These are phyloP conservation scores for Trichoderma koningiopsis DNA, from an alignment of 2,329 filamentous ascomycete genomes.

Conservation along the genomic window DNA sequence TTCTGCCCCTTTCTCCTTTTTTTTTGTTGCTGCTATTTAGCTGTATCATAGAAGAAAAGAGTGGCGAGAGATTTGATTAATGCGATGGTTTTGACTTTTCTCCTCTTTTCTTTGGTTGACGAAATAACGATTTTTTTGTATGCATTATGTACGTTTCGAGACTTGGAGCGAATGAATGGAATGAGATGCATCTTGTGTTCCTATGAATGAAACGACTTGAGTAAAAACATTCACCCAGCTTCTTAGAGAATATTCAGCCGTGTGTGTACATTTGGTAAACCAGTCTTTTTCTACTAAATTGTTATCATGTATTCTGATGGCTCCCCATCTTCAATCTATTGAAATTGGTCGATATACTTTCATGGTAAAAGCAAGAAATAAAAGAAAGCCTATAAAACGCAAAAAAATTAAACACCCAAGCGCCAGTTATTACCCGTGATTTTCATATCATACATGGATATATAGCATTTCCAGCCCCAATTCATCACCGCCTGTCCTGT, in stretches of 20 bases:
- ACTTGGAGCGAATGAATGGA: not conserved
- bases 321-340: not conserved
- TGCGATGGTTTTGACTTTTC: not conserved
- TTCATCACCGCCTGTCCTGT: slow-evolving; percentile 42
- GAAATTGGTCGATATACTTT: slow-evolving; percentile 9
- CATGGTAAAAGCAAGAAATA: not conserved
- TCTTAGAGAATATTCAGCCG: not conserved
- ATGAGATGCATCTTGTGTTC: not conserved
- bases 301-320: not conserved
- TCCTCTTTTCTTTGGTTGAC: not conserved
- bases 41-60: slow-evolving; percentile 28
- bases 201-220: not conserved
- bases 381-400: slow-evolving; percentile 7
- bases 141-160: not conserved
- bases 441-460: not conserved
- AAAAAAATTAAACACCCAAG: slow-evolving; percentile 39
- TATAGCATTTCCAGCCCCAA: not conserved
- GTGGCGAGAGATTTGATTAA: not conserved
- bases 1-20: slow-evolving; percentile 11
- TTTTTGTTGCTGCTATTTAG: slow-evolving; percentile 15
- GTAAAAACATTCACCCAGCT: not conserved
- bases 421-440: slow-evolving; percentile 30
- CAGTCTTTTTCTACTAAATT: not conserved
- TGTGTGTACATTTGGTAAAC: not conserved
- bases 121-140: not conserved